Conservation (phyloP, 306 rosid species). For the Cicer judaicum region DNA sequence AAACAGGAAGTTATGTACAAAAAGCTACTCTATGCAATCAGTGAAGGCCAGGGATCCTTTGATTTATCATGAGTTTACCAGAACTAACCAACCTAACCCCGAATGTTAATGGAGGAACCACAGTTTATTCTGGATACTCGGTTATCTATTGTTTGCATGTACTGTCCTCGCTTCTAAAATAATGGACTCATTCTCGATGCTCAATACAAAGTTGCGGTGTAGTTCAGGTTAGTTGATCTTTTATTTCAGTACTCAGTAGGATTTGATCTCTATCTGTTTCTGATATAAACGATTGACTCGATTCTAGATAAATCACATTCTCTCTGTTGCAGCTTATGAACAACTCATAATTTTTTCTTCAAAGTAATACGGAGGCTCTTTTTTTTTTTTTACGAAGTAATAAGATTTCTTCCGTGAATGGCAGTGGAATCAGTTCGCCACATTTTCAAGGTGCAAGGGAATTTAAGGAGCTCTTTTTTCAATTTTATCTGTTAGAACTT, state of each 20-base stretch:
- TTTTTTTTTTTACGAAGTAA: neutral
- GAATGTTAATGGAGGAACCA: conserved; percentile 63
- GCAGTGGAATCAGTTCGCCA: conserved; percentile 46
- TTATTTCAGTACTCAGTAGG: conserved; percentile 5
- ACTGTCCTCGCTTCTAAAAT: conserved; percentile 54
- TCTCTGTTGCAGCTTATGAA: conserved; percentile 7
- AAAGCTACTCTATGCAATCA: conserved; percentile 96
- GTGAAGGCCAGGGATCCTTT: conserved; percentile 98
- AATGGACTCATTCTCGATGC: conserved; percentile 53
- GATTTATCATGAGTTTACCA: conserved; percentile 87
- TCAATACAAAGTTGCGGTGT: conserved; percentile 44
- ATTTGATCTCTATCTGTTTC: neutral
- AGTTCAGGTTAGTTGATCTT: conserved; percentile 56
- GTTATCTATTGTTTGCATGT: conserved; percentile 54
- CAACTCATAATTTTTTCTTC: conserved; percentile 8
- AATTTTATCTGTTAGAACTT: conserved; percentile 49
- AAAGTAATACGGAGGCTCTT: neutral
- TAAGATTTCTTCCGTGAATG: conserved; percentile 22
- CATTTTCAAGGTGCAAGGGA: conserved; percentile 56
- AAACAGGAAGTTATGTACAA: conserved; percentile 92
- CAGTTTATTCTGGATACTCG: conserved; percentile 53
- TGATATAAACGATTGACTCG: neutral
- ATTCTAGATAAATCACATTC: conserved; percentile 7
- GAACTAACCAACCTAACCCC: conserved; percentile 55
- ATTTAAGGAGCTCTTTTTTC: conserved; percentile 47